These are phyloP conservation scores for Linum trigynum DNA, from an alignment of 345 rosid genomes.

Conservation along the genomic window DNA sequence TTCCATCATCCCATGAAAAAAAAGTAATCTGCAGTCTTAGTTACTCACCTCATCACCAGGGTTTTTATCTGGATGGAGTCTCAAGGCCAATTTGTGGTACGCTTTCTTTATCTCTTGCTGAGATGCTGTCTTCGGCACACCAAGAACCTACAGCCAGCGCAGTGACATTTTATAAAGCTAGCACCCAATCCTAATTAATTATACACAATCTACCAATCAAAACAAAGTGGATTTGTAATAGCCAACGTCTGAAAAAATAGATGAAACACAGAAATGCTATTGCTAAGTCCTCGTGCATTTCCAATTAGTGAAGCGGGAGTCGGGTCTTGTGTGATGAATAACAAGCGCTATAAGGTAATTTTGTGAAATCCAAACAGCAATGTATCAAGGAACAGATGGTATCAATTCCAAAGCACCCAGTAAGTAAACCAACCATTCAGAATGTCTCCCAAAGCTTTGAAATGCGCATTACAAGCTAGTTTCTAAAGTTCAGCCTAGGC, in stretches of 20 bases:
- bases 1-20: neutral
- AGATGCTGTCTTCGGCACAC: conserved; percentile 59
- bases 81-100: conserved; percentile 70
- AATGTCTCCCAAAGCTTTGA: no score
- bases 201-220: neutral
- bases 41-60: conserved; percentile 69
- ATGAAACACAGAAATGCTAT: no score
- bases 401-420: no score
- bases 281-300: no score
- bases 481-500: neutral
- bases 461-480: no score
- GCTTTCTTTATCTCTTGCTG: conserved; percentile 86
- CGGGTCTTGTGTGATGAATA: no score
- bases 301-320: no score
- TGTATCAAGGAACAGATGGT: no score
- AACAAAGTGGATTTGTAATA: neutral
- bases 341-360: no score
- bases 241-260: no score
- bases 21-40: neutral
- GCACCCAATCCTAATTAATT: conserved; percentile 5
- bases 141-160: conserved; percentile 52
- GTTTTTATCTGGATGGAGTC: conserved; percentile 91
- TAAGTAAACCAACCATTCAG: no score
- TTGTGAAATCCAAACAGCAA: no score
- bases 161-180: neutral